Evolutionary conservation across 257 asterid genomes (phyloP), one percentile per base, ranked within the genome.

Genomic region (Salvia hispanica): DNA sequence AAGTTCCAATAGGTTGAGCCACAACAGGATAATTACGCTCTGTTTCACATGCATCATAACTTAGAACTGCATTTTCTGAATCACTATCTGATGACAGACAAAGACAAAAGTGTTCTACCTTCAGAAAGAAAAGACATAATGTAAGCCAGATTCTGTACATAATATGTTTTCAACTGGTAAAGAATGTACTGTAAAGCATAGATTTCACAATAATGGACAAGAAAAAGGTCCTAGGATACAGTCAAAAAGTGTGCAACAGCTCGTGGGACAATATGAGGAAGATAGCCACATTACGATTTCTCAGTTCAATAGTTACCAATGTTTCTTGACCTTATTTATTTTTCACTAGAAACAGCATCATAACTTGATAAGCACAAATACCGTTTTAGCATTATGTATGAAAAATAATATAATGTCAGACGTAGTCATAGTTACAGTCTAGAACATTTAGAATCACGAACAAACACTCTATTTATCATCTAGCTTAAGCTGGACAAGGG

Each of bases 81-180:
- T 66, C 66, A 36, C 74, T 79, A 77, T 74, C 83, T 66, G 80
- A 69, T 15, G 89, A 82, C 80, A 87, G 77, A 64, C 78, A 81
- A 76, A 89, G 92, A 78, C 80, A 84, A 79, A 75, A 73, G 2
- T 73, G 77, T 39, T 68, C 86, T 72, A 79, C 92, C 96, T 87
- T 76, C 69, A 40, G 53, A 76, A 76, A 67, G 66, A 62, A 64
- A 39, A 75, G 62, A 69, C 39, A 59, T 60, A 52, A 3, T 13
- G 56, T 28, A 64, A 31, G 64, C 62, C 55, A 78, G 76, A 60
- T 14, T 39, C 63, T 59, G 51, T 62, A 58, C 33, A 71, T 15
- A 65, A 61, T 64, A 58, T 63, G 54, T 53, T 31, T 58, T 42
- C 36, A 54, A 66, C 37, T 55, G 34, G 36, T 55, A 64, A 47